Conservation (phyloP, 352 stramenopile species). For the Phytophthora fragariae region DNA sequence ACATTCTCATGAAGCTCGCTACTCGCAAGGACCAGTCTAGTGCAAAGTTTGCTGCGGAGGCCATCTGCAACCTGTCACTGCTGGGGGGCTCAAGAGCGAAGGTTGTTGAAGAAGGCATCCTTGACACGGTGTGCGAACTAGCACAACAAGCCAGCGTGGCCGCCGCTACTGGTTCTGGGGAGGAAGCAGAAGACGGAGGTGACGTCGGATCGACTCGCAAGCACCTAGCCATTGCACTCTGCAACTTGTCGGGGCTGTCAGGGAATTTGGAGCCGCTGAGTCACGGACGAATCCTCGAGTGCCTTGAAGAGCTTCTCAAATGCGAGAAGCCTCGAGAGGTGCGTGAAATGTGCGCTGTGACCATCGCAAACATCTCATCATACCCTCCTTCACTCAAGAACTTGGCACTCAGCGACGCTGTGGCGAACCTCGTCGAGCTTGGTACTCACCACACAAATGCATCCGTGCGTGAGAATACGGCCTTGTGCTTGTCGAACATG, state of each 20-base stretch:
- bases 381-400: constrained; percentile 69
- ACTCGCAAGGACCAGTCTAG: constrained; percentile 67
- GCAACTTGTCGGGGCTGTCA: constrained; percentile 79
- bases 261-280: constrained; percentile 77
- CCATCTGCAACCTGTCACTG: constrained; percentile 84
- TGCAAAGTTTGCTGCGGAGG: constrained; percentile 68
- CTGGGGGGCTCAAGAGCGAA: constrained; percentile 73
- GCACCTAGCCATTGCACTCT: constrained; percentile 74
- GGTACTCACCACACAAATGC: constrained; percentile 50
- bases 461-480: constrained; percentile 76
- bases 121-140: constrained; percentile 79
- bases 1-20: constrained; percentile 81
- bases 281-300: constrained; percentile 74
- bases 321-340: constrained; percentile 69
- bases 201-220: constrained; percentile 49
- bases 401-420: constrained; percentile 66
- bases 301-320: constrained; percentile 79
- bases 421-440: constrained; percentile 74
- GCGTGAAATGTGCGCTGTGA: constrained; percentile 73
- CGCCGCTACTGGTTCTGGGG: constrained; percentile 8
- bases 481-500: constrained; percentile 81
- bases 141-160: constrained; percentile 42
- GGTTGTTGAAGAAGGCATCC: constrained; percentile 80
- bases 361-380: constrained; percentile 81
- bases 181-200: constrained; percentile 32